Evolutionary conservation across 2,329 filamentous ascomycete genomes (phyloP).

Genomic region (Pseudogymnoascus sp.): DNA sequence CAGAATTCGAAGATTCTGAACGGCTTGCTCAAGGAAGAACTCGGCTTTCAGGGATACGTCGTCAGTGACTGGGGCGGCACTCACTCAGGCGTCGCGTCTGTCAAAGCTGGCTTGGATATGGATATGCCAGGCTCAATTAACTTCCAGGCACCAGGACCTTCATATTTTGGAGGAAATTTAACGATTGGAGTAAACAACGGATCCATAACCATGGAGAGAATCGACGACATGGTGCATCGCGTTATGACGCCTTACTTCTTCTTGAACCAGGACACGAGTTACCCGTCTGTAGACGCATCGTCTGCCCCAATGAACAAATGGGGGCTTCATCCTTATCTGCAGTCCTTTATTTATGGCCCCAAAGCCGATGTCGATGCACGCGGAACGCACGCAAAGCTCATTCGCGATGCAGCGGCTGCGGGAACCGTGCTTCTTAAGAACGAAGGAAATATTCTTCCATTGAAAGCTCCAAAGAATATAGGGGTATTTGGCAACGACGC

Average conservation of each 20-base stretch:
- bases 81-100: constrained; percentile 34
- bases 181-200: constrained; percentile 39
- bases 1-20: constrained; percentile 41
- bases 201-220: constrained; percentile 31
- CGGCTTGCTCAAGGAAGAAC: constrained; percentile 40
- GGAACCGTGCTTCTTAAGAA: constrained; percentile 59
- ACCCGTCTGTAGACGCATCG: constrained; percentile 33
- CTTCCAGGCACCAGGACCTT: constrained; percentile 27
- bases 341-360: constrained; percentile 15
- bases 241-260: constrained; percentile 47
- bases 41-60: constrained; percentile 40
- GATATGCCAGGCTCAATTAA: constrained; percentile 42
- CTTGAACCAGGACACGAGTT: constrained; percentile 39
- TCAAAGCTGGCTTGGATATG: constrained; percentile 41
- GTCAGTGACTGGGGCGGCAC: constrained; percentile 38
- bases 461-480: constrained; percentile 37
- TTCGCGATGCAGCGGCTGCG: constrained; percentile 50
- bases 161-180: constrained; percentile 21
- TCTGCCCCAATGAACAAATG: constrained; percentile 28
- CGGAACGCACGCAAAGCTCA: constrained; percentile 43
- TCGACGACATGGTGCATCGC: constrained; percentile 46
- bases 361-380: constrained; percentile 42
- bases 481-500: constrained; percentile 42
- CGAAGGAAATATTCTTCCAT: constrained; percentile 37
- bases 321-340: neutral